Base-by-base conservation (phyloP, 225 moss, liverwort and hornwort species). In the Lunularia cruciata region DNA sequence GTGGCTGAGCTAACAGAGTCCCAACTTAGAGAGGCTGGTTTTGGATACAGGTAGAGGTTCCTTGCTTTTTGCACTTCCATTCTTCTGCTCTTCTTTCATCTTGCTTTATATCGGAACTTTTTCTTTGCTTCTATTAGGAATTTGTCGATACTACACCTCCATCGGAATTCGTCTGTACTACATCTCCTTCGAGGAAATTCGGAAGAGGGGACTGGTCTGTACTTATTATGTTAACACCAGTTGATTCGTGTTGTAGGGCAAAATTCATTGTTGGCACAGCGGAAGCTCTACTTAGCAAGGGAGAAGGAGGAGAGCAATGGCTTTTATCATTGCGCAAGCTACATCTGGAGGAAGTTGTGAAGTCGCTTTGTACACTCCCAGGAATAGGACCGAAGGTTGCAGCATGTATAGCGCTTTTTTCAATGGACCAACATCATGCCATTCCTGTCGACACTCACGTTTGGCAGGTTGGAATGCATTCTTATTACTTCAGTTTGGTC, bases 1-100 rank as follows among this genome's bases (percentile, higher is more conserved):
- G 65, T 98, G 75, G 73, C 75, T 30, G 49, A 25, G 43, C 43
- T 93, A 13, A 81, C 87, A 39, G 98, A 98, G 76, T 71, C 80
- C 19, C 80, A 74, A 35, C 81, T 98, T 59, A 85, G 98, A 63
- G 67, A 80, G 60, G 86, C 85, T n/a, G 98, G 98, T 57, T 98
- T 93, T 47, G 98, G 98, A 78, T 98, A 98, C 77, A 90, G 95
- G 95, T 94, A n/a, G n/a, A n/a, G n/a, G n/a, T n/a, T n/a, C n/a
- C n/a, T n/a, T n/a, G n/a, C n/a, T n/a, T n/a, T n/a, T n/a, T n/a
- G n/a, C n/a, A n/a, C n/a, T n/a, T n/a, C n/a, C 54, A 59, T 69
- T 0, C 42, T 60, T 47, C 53, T 65, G 16, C 27, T 51, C 23
- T 23, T 39, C 38, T 0, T 43, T 30, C 57, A 16, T 2, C 47